Percentiles rank a stretch among this genome's conserved stretches.
These are phyloP conservation scores for Eremomyces bilateralis DNA, from an alignment of 495 filamentous ascomycete species.

Conservation along the genomic window DNA sequence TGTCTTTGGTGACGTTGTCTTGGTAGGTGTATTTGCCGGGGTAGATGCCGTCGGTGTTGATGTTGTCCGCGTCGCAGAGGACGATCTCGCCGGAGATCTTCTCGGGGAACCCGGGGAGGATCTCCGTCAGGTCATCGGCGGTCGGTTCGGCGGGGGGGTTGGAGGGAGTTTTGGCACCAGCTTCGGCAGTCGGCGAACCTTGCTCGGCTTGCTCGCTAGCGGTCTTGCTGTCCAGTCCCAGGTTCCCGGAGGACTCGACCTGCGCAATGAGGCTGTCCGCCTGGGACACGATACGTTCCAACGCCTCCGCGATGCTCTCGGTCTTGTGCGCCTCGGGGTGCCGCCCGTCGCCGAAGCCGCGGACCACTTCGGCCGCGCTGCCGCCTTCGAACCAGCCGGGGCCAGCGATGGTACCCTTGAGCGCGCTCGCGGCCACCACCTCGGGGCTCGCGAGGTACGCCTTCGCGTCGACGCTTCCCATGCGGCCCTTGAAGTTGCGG, in stretches of 20 bases:
- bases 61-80: slow-evolving; percentile 50
- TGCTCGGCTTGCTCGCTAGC: slow-evolving; percentile 3
- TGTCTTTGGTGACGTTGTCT: slow-evolving; percentile 49
- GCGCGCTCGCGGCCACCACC: slow-evolving; percentile 73
- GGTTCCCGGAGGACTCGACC: slow-evolving; percentile 21
- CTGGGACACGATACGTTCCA: slow-evolving; percentile 45
- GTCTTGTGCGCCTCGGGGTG: slow-evolving; percentile 32
- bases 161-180: slow-evolving; percentile 1
- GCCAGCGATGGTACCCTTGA: slow-evolving; percentile 54
- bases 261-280: slow-evolving; percentile 42
- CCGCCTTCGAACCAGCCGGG: slow-evolving; percentile 64
- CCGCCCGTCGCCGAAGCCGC: slow-evolving; percentile 49
- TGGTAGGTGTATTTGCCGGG: slow-evolving; percentile 82
- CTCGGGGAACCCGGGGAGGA: slow-evolving; percentile 50
- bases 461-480: slow-evolving; percentile 64
- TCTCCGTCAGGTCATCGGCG: slow-evolving; percentile 24
- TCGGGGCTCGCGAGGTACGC: slow-evolving; percentile 83
- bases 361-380: slow-evolving; percentile 38
- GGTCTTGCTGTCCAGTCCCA: slow-evolving; percentile 13
- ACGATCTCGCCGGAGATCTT: slow-evolving; percentile 44
- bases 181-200: not conserved
- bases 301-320: slow-evolving; percentile 38
- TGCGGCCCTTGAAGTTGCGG: slow-evolving; percentile 84
- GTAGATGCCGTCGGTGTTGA: slow-evolving; percentile 72
- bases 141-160: no score